Conservation (phyloP, 2,329 filamentous ascomycete genomes). For the Talaromyces sp. region DNA sequence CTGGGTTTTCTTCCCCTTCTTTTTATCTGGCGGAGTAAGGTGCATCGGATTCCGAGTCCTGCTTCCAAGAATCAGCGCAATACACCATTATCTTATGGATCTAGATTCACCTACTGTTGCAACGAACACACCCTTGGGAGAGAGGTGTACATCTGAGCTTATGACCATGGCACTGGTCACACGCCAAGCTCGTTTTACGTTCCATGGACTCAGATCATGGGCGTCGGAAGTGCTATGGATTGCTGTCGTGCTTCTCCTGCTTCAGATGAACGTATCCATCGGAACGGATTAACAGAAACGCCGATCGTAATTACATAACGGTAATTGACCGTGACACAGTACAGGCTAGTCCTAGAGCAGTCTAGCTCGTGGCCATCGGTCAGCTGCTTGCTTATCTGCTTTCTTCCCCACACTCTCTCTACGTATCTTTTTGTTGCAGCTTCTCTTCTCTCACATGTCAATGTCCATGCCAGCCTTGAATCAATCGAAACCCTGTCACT, state of each 20-base stretch:
- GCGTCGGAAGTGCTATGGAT: background rate
- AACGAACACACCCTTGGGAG: constrained; percentile 1
- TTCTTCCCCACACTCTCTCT: background rate
- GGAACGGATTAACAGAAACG: background rate
- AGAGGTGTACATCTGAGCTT: background rate
- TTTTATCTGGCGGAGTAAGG: background rate
- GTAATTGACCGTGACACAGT: background rate
- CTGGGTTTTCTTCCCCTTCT: background rate
- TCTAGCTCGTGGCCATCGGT: background rate
- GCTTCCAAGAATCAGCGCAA: background rate
- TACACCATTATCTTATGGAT: background rate
- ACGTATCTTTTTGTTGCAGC: background rate
- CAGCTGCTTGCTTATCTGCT: constrained; percentile 1
- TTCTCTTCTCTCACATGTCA: background rate
- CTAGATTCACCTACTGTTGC: background rate
- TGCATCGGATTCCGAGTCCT: constrained; percentile 6
- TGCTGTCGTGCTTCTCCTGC: background rate
- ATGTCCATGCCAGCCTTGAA: background rate
- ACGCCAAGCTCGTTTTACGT: background rate
- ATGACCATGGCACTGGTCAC: constrained; percentile 2
- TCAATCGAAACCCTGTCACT: background rate
- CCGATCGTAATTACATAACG: background rate
- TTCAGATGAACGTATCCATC: background rate
- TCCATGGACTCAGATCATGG: constrained; percentile 3
- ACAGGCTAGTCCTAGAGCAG: background rate